phyloP scores from a whole-genome alignment of 768 basidiomycete species.

The Podaxis sp. region DNA sequence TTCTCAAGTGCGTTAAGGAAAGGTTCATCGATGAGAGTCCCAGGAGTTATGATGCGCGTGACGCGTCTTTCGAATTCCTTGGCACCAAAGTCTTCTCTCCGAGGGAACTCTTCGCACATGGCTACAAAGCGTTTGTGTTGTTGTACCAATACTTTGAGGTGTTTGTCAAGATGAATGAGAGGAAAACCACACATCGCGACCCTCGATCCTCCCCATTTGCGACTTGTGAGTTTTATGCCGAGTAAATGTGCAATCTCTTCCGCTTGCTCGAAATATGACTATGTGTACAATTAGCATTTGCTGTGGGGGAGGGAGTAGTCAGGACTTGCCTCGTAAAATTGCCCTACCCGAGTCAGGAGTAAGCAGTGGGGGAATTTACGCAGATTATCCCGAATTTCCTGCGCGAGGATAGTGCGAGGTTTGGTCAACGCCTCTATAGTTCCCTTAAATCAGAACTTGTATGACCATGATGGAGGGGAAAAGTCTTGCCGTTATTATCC shows the following conservation, averaged over 20 bases:
- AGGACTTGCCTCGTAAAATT: constrained; percentile 84
- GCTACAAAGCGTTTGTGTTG: constrained; percentile 84
- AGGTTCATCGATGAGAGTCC: constrained; percentile 89
- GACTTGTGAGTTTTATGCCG: constrained; percentile 79
- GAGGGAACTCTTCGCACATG: constrained; percentile 88
- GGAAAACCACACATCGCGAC: constrained; percentile 94
- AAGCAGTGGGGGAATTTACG: constrained; percentile 83
- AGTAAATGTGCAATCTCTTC: constrained; percentile 71
- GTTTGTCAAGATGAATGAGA: constrained; percentile 75
- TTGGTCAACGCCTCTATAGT: constrained; percentile 12
- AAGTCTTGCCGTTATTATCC: neutral
- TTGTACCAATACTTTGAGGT: constrained; percentile 84
- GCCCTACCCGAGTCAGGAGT: constrained; percentile 87
- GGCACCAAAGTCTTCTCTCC: constrained; percentile 38
- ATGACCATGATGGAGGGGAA: too few species aligned
- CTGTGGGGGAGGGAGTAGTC: neutral
- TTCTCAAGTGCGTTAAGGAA: constrained; percentile 86
- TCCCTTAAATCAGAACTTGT: neutral
- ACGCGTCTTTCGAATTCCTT: constrained; percentile 80
- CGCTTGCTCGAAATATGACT: constrained; percentile 97
- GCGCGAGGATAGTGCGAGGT: constrained; percentile 53
- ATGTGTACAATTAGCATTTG: constrained; percentile 11
- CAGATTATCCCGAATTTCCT: constrained; percentile 69
- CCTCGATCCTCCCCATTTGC: constrained; percentile 66
- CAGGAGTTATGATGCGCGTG: constrained; percentile 85